Conservation (phyloP, 768 basidiomycete species). For the Hortiboletus flavorubellus region DNA sequence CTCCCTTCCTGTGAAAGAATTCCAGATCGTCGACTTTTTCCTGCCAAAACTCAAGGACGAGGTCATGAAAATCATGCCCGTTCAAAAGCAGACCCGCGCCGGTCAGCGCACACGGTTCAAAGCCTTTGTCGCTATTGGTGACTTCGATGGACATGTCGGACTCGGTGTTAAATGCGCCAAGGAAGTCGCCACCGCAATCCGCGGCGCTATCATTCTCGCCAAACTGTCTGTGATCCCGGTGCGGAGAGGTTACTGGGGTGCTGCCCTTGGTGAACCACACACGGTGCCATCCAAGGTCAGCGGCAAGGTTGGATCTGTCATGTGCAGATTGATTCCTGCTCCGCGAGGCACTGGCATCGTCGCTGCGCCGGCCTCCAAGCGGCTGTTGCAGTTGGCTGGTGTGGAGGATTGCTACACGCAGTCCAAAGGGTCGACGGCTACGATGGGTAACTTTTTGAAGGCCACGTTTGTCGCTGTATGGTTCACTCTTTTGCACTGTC, state of each 20-base stretch:
- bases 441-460: slow-evolving; percentile 99
- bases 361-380: slow-evolving; percentile 96
- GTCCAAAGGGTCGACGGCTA: slow-evolving; percentile 96
- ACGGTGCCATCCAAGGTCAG: slow-evolving; percentile 98
- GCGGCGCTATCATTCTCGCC: slow-evolving; percentile 98
- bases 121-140: slow-evolving; percentile 99
- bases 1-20: slow-evolving; percentile 99
- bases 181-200: slow-evolving; percentile 99
- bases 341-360: slow-evolving; percentile 99
- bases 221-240: slow-evolving; percentile 98
- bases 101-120: slow-evolving; percentile 99
- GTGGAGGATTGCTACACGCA: slow-evolving; percentile 98
- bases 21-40: slow-evolving; percentile 99
- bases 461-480: slow-evolving; percentile 90
- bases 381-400: slow-evolving; percentile 95
- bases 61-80: slow-evolving; percentile 99
- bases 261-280: slow-evolving; percentile 97
- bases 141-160: slow-evolving; percentile 97
- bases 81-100: slow-evolving; percentile 99
- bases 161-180: slow-evolving; percentile 99
- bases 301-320: slow-evolving; percentile 98
- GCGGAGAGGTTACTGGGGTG: slow-evolving; percentile 99
- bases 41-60: slow-evolving; percentile 99
- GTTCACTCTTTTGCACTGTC: slow-evolving; percentile 10
- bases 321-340: slow-evolving; percentile 98